phyloP scores from a whole-genome alignment of 345 rosid genomes.

The Draba incana region DNA sequence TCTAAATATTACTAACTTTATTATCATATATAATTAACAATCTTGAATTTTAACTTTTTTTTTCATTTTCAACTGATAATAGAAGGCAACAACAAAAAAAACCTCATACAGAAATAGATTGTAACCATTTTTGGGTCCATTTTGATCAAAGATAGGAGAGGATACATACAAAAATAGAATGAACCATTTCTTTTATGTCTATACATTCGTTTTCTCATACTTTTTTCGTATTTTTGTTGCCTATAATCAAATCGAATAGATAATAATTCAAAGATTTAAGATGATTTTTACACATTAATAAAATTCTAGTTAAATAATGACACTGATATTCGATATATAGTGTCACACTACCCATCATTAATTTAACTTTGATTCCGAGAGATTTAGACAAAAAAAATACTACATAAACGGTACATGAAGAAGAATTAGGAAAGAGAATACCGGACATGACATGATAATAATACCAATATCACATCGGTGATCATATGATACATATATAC shows the following conservation, averaged over 20 bases:
- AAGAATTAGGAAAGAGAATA: not conserved
- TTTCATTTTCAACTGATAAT: not conserved
- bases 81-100: conserved; percentile 1
- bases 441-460: conserved; percentile 18
- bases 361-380: not conserved
- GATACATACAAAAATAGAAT: no score
- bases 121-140: no score
- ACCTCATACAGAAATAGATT: not conserved
- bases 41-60: not conserved
- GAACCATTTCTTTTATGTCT: no score
- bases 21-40: conserved; percentile 18
- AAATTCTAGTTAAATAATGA: not conserved
- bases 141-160: no score
- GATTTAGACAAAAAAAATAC: conserved; percentile 20
- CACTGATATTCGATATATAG: not conserved
- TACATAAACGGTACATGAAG: conserved; percentile 23
- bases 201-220: conserved; percentile 10
- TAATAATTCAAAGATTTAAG: not conserved
- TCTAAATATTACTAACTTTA: not conserved
- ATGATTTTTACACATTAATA: not conserved
- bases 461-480: conserved; percentile 13
- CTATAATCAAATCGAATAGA: conserved; percentile 8
- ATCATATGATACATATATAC: conserved; percentile 23
- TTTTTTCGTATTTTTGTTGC: not conserved
- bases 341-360: not conserved